A percentile compares a stretch with the other conserved stretches of the same genome.
These are phyloP conservation scores for Termitomyces eurrhizus DNA, from an alignment of 768 basidiomycete genomes.

Conservation along the genomic window DNA sequence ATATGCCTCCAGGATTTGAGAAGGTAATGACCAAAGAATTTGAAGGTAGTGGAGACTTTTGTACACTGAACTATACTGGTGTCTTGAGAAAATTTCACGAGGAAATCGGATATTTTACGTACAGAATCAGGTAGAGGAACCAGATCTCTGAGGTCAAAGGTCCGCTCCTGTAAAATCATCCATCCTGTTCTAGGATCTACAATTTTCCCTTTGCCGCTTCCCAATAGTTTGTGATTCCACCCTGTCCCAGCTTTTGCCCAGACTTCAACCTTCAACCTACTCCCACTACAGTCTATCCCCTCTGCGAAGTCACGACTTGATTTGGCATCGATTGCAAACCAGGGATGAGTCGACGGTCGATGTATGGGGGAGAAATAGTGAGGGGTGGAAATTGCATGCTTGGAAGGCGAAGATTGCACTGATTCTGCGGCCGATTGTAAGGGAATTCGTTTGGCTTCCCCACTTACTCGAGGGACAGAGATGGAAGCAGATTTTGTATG, in stretches of 20 bases:
- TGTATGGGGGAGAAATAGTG: constrained; percentile 81
- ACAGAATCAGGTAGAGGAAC: constrained; percentile 61
- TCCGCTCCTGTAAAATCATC: constrained; percentile 67
- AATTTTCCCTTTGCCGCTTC: constrained; percentile 41
- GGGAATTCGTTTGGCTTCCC: constrained; percentile 15
- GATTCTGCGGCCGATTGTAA: constrained; percentile 13
- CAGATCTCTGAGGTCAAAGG: constrained; percentile 55
- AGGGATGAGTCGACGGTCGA: constrained; percentile 79
- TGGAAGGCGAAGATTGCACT: constrained; percentile 16
- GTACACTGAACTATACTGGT: constrained; percentile 23
- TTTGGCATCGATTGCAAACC: constrained; percentile 56
- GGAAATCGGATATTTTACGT: constrained; percentile 21
- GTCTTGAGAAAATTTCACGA: constrained; percentile 13
- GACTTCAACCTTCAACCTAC: constrained; percentile 50
- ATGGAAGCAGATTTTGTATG: constrained; percentile 25
- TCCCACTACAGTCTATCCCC: constrained; percentile 50
- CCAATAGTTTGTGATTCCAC: constrained; percentile 26
- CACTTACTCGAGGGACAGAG: constrained; percentile 19
- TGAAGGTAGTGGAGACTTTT: constrained; percentile 50
- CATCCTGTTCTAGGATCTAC: constrained; percentile 35
- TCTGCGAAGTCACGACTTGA: constrained; percentile 49
- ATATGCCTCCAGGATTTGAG: constrained; percentile 55
- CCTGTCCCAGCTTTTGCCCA: constrained; percentile 46
- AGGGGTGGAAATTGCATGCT: constrained; percentile 31
- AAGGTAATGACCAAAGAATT: constrained; percentile 72